Conservation (phyloP, 1,284 basidiomycete species). For the Schizophyllum amplum region DNA sequence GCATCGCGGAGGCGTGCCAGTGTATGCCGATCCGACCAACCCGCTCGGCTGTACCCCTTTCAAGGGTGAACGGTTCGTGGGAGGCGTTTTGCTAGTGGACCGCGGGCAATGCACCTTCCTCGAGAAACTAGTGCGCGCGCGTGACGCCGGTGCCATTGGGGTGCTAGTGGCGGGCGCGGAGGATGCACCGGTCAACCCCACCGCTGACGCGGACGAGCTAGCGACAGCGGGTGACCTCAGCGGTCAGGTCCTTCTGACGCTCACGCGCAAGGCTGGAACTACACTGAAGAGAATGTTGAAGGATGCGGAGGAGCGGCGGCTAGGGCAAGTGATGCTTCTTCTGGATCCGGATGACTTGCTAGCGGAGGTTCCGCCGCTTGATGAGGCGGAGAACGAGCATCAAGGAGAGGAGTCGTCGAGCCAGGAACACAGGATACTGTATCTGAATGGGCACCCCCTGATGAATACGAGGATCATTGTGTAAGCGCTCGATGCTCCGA, state of each 20-base stretch:
- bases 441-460: slow-evolving; percentile 70
- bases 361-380: slow-evolving; percentile 16
- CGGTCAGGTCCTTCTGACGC: slow-evolving; percentile 53
- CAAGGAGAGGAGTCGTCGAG: slow-evolving; percentile 15
- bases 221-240: slow-evolving; percentile 47
- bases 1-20: slow-evolving; percentile 38
- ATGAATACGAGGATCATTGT: slow-evolving; percentile 66
- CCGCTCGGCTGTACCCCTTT: slow-evolving; percentile 53
- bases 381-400: slow-evolving; percentile 13
- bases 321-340: slow-evolving; percentile 44
- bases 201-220: slow-evolving; percentile 48
- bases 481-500: slow-evolving; percentile 23
- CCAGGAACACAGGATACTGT: slow-evolving; percentile 42
- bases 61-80: slow-evolving; percentile 29
- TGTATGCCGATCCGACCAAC: slow-evolving; percentile 45
- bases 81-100: slow-evolving; percentile 46
- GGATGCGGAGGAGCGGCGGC: slow-evolving; percentile 33
- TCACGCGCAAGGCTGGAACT: slow-evolving; percentile 43
- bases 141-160: slow-evolving; percentile 61
- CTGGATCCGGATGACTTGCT: slow-evolving; percentile 33
- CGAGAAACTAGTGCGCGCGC: slow-evolving; percentile 65
- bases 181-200: slow-evolving; percentile 58
- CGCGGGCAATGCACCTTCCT: slow-evolving; percentile 80
- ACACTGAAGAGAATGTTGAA: slow-evolving; percentile 48
- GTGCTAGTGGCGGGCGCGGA: slow-evolving; percentile 65